These are phyloP conservation scores for Scopulariopsis brevicaulis DNA, from an alignment of 2,329 filamentous ascomycete species.

Conservation along the genomic window DNA sequence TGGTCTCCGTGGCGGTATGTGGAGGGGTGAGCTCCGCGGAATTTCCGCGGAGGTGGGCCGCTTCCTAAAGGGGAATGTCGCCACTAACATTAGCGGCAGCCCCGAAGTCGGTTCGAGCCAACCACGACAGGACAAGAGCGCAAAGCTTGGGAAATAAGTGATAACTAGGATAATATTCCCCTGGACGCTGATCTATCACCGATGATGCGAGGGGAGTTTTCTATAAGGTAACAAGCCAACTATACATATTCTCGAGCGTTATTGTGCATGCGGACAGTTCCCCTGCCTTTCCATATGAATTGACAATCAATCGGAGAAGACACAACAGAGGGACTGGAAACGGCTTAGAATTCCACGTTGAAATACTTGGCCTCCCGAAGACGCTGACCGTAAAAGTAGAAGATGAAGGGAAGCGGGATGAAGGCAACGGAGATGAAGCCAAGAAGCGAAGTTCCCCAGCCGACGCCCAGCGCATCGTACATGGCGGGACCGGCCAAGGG, in stretches of 20 bases:
- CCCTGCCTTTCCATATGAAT: not conserved
- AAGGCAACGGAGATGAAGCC: slow-evolving; percentile 32
- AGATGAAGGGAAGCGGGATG: slow-evolving; percentile 30
- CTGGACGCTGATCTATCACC: not conserved
- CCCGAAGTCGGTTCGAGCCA: no score
- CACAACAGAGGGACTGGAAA: not conserved
- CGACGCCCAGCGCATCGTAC: slow-evolving; percentile 32
- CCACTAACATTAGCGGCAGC: not conserved
- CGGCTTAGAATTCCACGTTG: not conserved
- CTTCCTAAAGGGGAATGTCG: not conserved
- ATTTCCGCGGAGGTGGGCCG: not conserved
- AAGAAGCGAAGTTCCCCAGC: slow-evolving; percentile 35
- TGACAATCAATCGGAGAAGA: not conserved
- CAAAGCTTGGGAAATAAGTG: no score
- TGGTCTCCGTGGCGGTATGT: no score
- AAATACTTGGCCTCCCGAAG: slow-evolving; percentile 16
- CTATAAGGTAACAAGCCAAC: not conserved
- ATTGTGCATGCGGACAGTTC: not conserved
- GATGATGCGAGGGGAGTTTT: not conserved
- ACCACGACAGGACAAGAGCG: no score
- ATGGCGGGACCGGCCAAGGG: slow-evolving; percentile 45
- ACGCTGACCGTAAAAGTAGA: slow-evolving; percentile 32
- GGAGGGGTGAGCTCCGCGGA: no score
- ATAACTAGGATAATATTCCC: not conserved
- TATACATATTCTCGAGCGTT: not conserved